Evolutionary conservation across 2,329 filamentous ascomycete species (phyloP).

Genomic region (Xylariomycetidae sp.): DNA sequence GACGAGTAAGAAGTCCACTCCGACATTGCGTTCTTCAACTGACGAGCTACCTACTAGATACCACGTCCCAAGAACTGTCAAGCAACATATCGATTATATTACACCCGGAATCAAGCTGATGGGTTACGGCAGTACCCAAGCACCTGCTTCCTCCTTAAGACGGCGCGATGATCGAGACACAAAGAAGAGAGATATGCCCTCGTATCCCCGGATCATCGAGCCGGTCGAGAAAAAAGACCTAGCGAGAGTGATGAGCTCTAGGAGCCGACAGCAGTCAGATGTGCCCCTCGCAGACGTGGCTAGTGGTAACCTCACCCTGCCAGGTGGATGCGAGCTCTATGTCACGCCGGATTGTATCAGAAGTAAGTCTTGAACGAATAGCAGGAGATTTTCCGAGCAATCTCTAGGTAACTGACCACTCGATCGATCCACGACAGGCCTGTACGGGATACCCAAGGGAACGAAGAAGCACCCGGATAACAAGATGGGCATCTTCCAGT

Average conservation of each 20-base stretch:
- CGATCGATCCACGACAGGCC: conserved; percentile 7
- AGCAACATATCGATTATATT: conserved; percentile 50
- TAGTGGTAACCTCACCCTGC: conserved; percentile 17
- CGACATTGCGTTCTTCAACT: not conserved
- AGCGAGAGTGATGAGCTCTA: conserved; percentile 10
- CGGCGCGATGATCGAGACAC: too few species aligned
- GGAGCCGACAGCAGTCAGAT: conserved; percentile 5
- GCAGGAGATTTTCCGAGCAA: not conserved
- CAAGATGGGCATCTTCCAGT: conserved; percentile 38
- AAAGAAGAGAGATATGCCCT: conserved; percentile 1
- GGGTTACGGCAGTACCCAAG: conserved; percentile 15
- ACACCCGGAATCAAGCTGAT: conserved; percentile 51
- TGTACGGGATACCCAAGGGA: conserved; percentile 33
- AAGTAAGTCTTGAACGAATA: conserved; percentile 16
- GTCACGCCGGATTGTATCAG: conserved; percentile 23
- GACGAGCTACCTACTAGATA: conserved; percentile 25
- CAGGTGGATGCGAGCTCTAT: conserved; percentile 20
- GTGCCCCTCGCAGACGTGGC: conserved; percentile 8
- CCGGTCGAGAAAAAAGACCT: conserved; percentile 7
- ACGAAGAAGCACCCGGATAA: conserved; percentile 28
- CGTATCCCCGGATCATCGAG: too few species aligned
- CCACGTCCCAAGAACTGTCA: conserved; percentile 43
- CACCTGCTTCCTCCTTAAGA: conserved; percentile 9
- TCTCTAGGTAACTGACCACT: not conserved
- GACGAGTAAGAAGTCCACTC: conserved; percentile 22